These are phyloP conservation scores for Coemansia biformis DNA, from an alignment of 192 early-diverging fungal genomes.

Conservation along the genomic window DNA sequence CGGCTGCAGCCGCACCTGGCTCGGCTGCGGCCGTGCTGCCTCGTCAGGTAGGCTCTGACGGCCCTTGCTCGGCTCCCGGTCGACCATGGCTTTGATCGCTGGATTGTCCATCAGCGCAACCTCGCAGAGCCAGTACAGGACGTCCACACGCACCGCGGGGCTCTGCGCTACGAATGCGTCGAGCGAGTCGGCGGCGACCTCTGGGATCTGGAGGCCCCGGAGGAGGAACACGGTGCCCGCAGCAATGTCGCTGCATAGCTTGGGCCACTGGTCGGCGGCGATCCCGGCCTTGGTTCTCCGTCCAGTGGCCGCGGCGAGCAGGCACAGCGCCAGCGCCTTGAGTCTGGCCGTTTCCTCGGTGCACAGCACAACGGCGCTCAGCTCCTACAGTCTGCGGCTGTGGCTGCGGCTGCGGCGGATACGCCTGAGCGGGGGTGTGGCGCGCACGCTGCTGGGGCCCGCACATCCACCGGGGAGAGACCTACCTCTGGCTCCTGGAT, in stretches of 20 bases:
- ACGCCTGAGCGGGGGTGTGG: too few species aligned
- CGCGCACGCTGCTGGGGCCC: not conserved
- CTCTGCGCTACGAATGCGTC: constrained; percentile 25
- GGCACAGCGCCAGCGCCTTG: constrained; percentile 21
- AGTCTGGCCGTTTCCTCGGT: constrained; percentile 12
- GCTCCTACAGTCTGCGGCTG: constrained; percentile 20
- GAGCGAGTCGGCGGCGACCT: constrained; percentile 38
- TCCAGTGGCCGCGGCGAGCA: constrained; percentile 26
- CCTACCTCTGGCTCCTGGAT: constrained; percentile 47
- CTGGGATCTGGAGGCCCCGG: constrained; percentile 34
- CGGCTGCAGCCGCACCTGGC: constrained; percentile 25
- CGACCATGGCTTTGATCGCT: constrained; percentile 31
- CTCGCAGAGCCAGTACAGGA: constrained; percentile 44
- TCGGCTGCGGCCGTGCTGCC: not conserved
- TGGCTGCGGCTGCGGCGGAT: constrained; percentile 1
- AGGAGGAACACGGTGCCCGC: constrained; percentile 23
- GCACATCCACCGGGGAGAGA: not conserved
- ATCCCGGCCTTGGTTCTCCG: constrained; percentile 11
- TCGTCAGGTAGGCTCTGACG: constrained; percentile 2
- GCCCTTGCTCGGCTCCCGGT: constrained; percentile 17
- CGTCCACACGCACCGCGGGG: constrained; percentile 33
- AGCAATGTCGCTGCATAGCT: constrained; percentile 31
- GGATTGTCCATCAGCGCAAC: constrained; percentile 30
- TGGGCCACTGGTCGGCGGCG: constrained; percentile 35
- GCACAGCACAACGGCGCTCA: constrained; percentile 19